Conservation (phyloP, 371 early-diverging fungal species). For the Ecytonucleospora hepatopenaei region DNA sequence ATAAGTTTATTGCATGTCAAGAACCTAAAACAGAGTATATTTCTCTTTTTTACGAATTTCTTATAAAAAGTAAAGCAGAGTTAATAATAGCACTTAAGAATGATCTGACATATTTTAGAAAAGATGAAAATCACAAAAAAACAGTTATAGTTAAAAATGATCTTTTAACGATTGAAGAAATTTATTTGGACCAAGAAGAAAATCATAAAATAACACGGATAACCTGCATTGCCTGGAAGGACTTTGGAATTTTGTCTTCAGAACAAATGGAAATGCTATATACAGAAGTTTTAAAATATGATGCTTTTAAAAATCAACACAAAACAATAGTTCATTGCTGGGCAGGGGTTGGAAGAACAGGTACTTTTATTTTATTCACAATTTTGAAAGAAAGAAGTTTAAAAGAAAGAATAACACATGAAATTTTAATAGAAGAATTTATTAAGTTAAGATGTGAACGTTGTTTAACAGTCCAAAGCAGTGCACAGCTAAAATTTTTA, state of each 20-base stretch:
- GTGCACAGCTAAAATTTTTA: conserved; percentile 34
- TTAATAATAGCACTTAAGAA: conserved; percentile 26
- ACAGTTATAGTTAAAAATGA: conserved; percentile 1
- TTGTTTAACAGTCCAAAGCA: conserved; percentile 39
- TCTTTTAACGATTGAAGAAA: background rate
- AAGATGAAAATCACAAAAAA: conserved; percentile 7
- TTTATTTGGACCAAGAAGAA: conserved; percentile 11
- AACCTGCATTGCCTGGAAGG: conserved; percentile 29
- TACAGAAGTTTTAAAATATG: conserved; percentile 1
- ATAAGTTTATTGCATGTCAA: conserved; percentile 28
- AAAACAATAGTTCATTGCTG: conserved; percentile 71
- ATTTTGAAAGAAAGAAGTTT: conserved; percentile 60
- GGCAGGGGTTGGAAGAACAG: conserved; percentile 90
- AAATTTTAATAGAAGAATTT: conserved; percentile 47
- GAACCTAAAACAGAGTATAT: conserved; percentile 18
- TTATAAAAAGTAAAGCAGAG: conserved; percentile 21
- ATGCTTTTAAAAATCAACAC: conserved; percentile 35
- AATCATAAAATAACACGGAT: conserved; percentile 19
- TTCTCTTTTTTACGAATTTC: conserved; percentile 14
- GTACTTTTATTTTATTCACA: conserved; percentile 68
- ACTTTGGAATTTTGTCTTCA: conserved; percentile 4
- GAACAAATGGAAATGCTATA: conserved; percentile 22
- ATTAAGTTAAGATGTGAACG: conserved; percentile 38
- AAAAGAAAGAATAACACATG: conserved; percentile 8
- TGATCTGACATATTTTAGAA: conserved; percentile 11